Conservation (phyloP, 225 moss, liverwort and hornwort genomes). For the Sphagnum contortum region DNA sequence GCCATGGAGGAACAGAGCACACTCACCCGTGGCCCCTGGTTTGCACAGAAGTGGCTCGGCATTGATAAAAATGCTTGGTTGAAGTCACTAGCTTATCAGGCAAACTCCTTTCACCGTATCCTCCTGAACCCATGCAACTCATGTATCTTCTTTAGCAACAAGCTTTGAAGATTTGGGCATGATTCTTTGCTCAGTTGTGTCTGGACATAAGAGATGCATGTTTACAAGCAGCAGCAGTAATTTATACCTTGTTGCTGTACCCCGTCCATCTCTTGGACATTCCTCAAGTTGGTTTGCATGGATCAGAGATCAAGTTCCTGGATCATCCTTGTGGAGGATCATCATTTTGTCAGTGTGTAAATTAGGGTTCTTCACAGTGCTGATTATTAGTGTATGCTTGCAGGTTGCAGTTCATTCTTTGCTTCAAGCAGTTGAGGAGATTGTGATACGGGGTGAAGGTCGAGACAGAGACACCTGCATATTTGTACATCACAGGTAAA, state of each 20-base stretch:
- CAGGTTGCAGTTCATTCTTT: constrained; percentile 59
- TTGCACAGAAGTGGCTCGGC: constrained; percentile 45
- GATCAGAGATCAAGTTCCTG: constrained; percentile 13
- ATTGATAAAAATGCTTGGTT: constrained; percentile 53
- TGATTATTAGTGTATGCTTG: background rate
- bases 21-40: constrained; percentile 40
- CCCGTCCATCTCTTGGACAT: no score
- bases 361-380: background rate
- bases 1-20: constrained; percentile 39
- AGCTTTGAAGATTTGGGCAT: background rate
- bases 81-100: constrained; percentile 50
- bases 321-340: background rate
- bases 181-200: constrained; percentile 44
- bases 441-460: constrained; percentile 55
- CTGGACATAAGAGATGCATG: constrained; percentile 34
- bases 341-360: no score
- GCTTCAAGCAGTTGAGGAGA: constrained; percentile 51
- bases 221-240: no score
- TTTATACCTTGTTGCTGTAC: no score
- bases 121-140: no score
- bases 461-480: constrained; percentile 47
- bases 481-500: constrained; percentile 49
- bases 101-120: constrained; percentile 6
- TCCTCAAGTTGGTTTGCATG: constrained; percentile 21
- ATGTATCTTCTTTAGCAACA: no score